Base-by-base conservation (phyloP, 2,329 filamentous ascomycete genomes). In the Paraphoma chrysanthemicola region DNA sequence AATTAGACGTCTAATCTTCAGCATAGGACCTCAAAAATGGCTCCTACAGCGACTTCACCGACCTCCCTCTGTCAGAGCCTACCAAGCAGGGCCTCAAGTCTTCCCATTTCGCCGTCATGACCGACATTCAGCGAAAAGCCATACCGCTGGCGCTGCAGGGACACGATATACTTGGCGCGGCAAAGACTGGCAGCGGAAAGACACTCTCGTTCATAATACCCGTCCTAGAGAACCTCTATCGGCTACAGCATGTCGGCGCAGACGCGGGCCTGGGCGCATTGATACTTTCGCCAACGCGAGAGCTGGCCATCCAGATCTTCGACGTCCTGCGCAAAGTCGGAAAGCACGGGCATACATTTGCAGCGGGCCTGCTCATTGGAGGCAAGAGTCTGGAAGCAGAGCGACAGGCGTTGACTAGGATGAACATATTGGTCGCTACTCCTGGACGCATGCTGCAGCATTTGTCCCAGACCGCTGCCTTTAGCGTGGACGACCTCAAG, bases 351-450 rank as follows among this genome's bases (percentile, higher is more conserved):
- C 94, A 99, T 76, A 84, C 87, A 57, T 97, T 98, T 75, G 96
- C 94, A 0, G 95, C 95, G 0, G 95, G 95, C 0, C 79, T 98
- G 68, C 87, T 99, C 9, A 98, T 98, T 68, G 95, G 95, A 41
- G 95, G 95, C 41, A 97, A 96, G 83, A 93, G 86, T 74, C 73
- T 97, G 68, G 89, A 91, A 71, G 93, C 97, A 71, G 89, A 99
- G 79, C 88, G 91, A 23, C 91, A 96, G 67, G 86, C 93, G 33
- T 75, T 99, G 57, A 86, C 87, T 3, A 87, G 92, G 62, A 98
- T 99, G 94, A 99, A 98, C 74, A 98, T 99, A 46, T 80, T 99
- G 28, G 92, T 99, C 9, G 96, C 93, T 71, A 99, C 95, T 1
- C 95, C 95, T 0, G 95, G 95, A 1, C 87, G 95, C 36, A 96